Evolutionary conservation across 306 rosid genomes (phyloP), one percentile per base, ranked within the genome.

Genomic region (Medicago lupulina): DNA sequence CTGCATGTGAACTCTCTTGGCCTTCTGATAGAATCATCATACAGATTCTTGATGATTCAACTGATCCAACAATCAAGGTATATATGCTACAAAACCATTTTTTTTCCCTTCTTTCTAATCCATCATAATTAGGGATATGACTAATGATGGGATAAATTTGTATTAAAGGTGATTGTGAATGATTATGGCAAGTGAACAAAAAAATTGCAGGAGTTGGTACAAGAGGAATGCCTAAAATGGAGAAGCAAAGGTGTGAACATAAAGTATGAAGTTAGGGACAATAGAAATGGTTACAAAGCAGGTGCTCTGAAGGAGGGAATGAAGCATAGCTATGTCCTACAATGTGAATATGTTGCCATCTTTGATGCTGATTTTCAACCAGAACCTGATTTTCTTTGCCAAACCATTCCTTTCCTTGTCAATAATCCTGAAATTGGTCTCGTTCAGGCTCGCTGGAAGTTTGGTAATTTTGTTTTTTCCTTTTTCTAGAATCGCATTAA

Each of bases 361-460:
- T 91, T 93, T 70, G 98, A 93, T 41, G 98, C 98, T 0, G 98
- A 93, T 82, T 93, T 93, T 60, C 98, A 91, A 62, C 98, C 98
- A 0, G 90, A 93, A 54, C 78, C 97, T 2, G 91, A 91, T 77
- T 93, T 86, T 39, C 85, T 93, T 2, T 83, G 88, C 76, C 93
- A 89, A 28, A 86, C 96, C 67, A 59, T 93, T 38, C 98, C 98
- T 39, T 93, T 88, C 73, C 93, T 90, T 3, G 72, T 73, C 21
- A 86, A 91, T 81, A 93, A 89, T 82, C 87, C 92, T 9, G 67
- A 86, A 62, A 75, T 93, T 1, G 96, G 85, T 19, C 89, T 93
- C 1, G 87, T 89, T 75, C 98, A 93, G 63, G 81, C 97, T 12
- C 95, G 98, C 13, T 93, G 98, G 97, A 91, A 85, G n/a, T 93